Evolutionary conservation across 306 rosid species (phyloP), one percentile per base, ranked within the genome.

Genomic region (Cicer pinnatifidum): DNA sequence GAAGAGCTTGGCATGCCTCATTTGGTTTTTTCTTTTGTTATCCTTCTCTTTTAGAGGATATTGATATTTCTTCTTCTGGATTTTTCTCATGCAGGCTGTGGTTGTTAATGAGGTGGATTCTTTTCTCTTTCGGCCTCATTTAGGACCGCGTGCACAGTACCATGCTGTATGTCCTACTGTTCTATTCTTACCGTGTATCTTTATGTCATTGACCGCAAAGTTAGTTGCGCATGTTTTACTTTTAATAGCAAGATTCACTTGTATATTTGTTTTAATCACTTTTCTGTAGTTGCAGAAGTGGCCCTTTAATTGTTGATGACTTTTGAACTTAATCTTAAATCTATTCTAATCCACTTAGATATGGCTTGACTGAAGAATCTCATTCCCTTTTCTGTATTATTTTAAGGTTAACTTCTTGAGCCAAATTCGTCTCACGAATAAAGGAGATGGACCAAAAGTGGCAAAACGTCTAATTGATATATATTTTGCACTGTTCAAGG

Each of bases 401-500:
- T 60, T 85, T 63, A 79, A 94, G 99, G 88, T 94, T 45, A 94
- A 94, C 78, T 94, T 91, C 82, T 84, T 94, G 88, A 91, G 96
- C 82, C 96, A 94, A 88, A 86, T 89, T 51, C 95, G 89, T 44
- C 95, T 91, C 6, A 80, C 89, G 44, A 87, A 80, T 64, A 89
- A 76, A 78, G 95, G 91, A 82, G 96, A 94, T 75, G 99, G 99
- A 67, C 95, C 99, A 23, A 92, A 85, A 75, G 96, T 91, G 78
- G 99, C 99, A 8, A 94, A 94, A 88, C 92, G 90, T 47, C 84
- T 94, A 33, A 83, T 94, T 53, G 97, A 91, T 69, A 95, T 94
- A 5, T 94, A 94, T 71, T 94, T 94, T 84, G 95, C 88, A 15
- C 86, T 94, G 79, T 94, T 94, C 83, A 94, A 91, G 99, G 99